Conservation (phyloP, 768 basidiomycete genomes). For the Cystobasidium ongulense region DNA sequence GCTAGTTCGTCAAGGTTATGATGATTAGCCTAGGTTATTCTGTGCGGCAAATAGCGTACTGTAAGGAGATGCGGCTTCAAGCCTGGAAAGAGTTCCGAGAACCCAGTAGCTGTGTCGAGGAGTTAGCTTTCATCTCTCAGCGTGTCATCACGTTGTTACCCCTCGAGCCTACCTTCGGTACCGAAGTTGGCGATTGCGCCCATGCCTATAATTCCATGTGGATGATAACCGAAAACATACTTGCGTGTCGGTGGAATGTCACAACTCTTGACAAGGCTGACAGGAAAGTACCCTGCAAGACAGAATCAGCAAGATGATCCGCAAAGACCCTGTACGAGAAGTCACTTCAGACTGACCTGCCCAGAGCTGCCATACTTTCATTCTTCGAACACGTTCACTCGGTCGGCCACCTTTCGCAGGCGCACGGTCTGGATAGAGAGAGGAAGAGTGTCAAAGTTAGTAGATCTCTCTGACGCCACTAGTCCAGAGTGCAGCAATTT, state of each 20-base stretch:
- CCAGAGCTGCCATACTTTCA: constrained; percentile 75
- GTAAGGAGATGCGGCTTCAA: constrained; percentile 90
- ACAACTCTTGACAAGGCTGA: constrained; percentile 45
- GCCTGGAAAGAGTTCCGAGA: constrained; percentile 80
- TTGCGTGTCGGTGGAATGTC: constrained; percentile 83
- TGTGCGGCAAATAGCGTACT: constrained; percentile 39
- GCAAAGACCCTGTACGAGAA: too few species aligned
- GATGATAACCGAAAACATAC: constrained; percentile 94
- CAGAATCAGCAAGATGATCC: neutral
- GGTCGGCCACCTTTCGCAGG: constrained; percentile 65
- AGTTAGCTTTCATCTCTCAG: neutral
- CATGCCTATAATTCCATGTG: constrained; percentile 99
- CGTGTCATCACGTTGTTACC: too few species aligned
- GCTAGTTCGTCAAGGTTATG: too few species aligned
- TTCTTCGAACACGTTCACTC: constrained; percentile 63
- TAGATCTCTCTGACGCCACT: neutral
- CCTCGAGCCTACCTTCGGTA: constrained; percentile 58
- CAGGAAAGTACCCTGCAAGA: constrained; percentile 36
- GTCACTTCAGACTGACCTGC: constrained; percentile 53
- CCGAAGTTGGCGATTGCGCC: constrained; percentile 84
- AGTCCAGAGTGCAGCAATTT: neutral
- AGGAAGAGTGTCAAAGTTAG: neutral
- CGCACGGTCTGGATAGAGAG: constrained; percentile 53
- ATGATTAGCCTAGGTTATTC: too few species aligned
- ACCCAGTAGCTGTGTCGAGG: constrained; percentile 64